Conservation (phyloP, 768 basidiomycete species). For the Collybia sordida region DNA sequence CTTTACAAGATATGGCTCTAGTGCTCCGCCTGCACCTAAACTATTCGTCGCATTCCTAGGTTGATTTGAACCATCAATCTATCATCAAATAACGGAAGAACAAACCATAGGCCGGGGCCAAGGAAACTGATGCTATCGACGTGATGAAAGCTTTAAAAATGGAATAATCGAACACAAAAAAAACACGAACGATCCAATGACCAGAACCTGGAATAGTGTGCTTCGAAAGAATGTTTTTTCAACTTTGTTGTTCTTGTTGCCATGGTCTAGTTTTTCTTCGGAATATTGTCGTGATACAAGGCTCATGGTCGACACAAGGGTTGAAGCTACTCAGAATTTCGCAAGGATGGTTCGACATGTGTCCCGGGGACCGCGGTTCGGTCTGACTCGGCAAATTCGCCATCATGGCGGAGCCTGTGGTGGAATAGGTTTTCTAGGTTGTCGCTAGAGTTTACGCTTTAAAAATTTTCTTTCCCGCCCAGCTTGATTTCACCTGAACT, state of each 20-base stretch:
- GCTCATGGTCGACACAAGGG: background rate
- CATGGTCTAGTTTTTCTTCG: background rate
- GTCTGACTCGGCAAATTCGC: background rate
- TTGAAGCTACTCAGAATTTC: too few relatives aligned
- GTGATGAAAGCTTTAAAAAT: background rate
- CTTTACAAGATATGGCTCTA: conserved; percentile 14
- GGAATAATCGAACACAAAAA: background rate
- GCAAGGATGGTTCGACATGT: background rate
- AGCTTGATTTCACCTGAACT: too few relatives aligned
- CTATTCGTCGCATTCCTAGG: conserved; percentile 14
- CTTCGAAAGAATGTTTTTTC: conserved; percentile 7
- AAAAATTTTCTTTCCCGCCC: too few relatives aligned
- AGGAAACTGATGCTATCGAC: conserved; percentile 7
- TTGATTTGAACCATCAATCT: background rate
- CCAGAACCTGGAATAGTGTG: conserved; percentile 8
- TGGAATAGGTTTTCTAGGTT: background rate
- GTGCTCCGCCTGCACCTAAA: conserved; percentile 12
- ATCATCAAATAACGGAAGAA: background rate
- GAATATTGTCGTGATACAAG: background rate
- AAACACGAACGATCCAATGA: conserved; percentile 9
- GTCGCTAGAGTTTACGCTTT: too few relatives aligned
- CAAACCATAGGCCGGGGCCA: conserved; percentile 8
- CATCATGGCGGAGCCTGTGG: background rate
- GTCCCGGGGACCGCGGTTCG: background rate
- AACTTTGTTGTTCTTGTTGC: background rate